Evolutionary conservation across 441 rosid genomes (phyloP).

Genomic region (Populus hybrid): DNA sequence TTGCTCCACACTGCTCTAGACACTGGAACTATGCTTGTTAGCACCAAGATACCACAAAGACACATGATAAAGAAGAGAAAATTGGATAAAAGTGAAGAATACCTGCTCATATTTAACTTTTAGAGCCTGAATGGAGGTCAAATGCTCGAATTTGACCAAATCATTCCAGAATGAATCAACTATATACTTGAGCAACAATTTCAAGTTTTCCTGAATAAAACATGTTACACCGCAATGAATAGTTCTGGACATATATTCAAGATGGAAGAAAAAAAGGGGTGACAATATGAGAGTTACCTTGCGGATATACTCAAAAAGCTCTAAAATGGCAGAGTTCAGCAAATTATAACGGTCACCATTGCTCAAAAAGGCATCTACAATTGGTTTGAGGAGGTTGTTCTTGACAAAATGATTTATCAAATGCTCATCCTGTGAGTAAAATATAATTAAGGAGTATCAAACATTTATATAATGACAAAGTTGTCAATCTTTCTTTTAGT

Average conservation of each 20-base stretch:
- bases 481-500: neutral
- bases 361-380: no score
- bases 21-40: constrained; percentile 52
- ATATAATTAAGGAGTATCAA: constrained; percentile 15
- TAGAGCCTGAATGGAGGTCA: constrained; percentile 69
- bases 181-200: no score
- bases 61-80: constrained; percentile 10
- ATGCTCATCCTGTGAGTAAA: constrained; percentile 74
- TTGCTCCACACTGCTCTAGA: constrained; percentile 66
- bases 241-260: no score
- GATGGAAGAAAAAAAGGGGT: no score
- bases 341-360: no score
- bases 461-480: neutral
- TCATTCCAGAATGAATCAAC: constrained; percentile 92
- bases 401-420: constrained; percentile 75
- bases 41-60: constrained; percentile 9
- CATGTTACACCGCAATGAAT: no score
- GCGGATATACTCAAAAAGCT: no score
- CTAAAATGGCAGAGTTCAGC: no score
- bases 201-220: no score
- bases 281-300: no score
- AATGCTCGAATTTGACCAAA: constrained; percentile 70
- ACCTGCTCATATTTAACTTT: constrained; percentile 98
- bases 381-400: no score
- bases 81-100: constrained; percentile 16